Conservation (phyloP, 352 stramenopile genomes). For the Phytophthora tentaculata region DNA sequence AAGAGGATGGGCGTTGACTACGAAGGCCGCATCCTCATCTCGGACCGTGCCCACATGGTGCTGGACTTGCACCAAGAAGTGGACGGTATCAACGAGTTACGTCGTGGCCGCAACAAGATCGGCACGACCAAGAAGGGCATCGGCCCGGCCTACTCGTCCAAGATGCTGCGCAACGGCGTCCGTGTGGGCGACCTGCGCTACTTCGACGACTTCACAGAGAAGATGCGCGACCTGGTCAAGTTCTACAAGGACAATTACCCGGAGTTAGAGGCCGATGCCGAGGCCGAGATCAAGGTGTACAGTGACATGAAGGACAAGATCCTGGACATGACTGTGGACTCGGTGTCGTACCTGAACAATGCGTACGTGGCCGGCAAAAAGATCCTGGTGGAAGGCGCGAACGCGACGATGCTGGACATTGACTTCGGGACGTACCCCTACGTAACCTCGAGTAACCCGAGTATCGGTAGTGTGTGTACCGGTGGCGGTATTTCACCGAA, state of each 20-base stretch:
- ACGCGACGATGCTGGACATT: slow-evolving; percentile 99
- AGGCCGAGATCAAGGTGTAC: slow-evolving; percentile 89
- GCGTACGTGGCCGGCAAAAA: slow-evolving; percentile 95
- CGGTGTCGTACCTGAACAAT: slow-evolving; percentile 97
- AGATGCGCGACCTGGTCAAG: slow-evolving; percentile 92
- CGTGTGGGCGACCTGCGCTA: slow-evolving; percentile 95
- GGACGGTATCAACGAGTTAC: slow-evolving; percentile 85
- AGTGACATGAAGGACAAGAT: slow-evolving; percentile 84
- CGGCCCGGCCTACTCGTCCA: slow-evolving; percentile 98
- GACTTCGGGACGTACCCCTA: slow-evolving; percentile 99
- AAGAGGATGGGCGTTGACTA: slow-evolving; percentile 91
- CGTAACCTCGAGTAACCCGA: slow-evolving; percentile 99
- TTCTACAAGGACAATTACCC: slow-evolving; percentile 93
- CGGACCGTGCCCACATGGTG: slow-evolving; percentile 98
- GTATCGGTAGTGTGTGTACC: slow-evolving; percentile 97
- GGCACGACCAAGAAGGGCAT: slow-evolving; percentile 99
- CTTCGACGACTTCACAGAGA: slow-evolving; percentile 89
- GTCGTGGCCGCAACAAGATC: slow-evolving; percentile 96
- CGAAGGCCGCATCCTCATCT: slow-evolving; percentile 96
- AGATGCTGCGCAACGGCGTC: slow-evolving; percentile 98
- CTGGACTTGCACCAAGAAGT: slow-evolving; percentile 99
- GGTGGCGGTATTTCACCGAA: slow-evolving; percentile 95
- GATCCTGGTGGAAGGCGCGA: slow-evolving; percentile 98
- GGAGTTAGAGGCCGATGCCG: slow-evolving; percentile 77
- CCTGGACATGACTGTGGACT: slow-evolving; percentile 94